Evolutionary conservation across 2,329 filamentous ascomycete species (phyloP).

Genomic region (Aspergillus japonicus): DNA sequence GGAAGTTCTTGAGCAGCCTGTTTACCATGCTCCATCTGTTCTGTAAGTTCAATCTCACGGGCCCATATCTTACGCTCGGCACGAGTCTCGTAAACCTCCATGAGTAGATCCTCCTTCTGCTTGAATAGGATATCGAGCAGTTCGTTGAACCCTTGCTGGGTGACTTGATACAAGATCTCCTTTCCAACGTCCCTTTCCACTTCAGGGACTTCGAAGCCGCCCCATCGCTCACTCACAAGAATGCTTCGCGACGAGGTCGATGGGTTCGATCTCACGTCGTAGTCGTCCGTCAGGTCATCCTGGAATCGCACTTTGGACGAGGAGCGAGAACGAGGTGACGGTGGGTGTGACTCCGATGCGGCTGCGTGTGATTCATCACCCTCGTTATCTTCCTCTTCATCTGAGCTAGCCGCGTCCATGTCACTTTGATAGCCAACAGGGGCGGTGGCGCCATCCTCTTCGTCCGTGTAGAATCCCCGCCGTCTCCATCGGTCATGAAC

Average conservation of each 20-base stretch:
- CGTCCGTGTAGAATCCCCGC: slow-evolving; percentile 77
- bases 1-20: slow-evolving; percentile 11
- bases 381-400: slow-evolving; percentile 57
- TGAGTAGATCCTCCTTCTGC: slow-evolving; percentile 71
- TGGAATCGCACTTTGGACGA: slow-evolving; percentile 78
- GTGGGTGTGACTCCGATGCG: slow-evolving; percentile 35
- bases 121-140: slow-evolving; percentile 84
- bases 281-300: slow-evolving; percentile 65
- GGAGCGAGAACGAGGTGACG: slow-evolving; percentile 63
- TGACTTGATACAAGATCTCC: slow-evolving; percentile 87
- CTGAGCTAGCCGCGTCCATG: slow-evolving; percentile 33
- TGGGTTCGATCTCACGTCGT: slow-evolving; percentile 68
- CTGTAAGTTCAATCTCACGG: slow-evolving; percentile 42
- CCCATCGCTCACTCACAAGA: slow-evolving; percentile 67
- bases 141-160: slow-evolving; percentile 91
- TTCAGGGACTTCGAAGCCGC: slow-evolving; percentile 74
- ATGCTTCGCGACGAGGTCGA: slow-evolving; percentile 71
- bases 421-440: slow-evolving; percentile 59
- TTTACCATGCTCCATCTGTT: slow-evolving; percentile 31
- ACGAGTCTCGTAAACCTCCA: slow-evolving; percentile 65
- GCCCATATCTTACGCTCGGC: slow-evolving; percentile 58
- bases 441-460: slow-evolving; percentile 72
- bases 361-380: slow-evolving; percentile 35
- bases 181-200: slow-evolving; percentile 80
- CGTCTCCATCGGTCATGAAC: slow-evolving; percentile 73